These are phyloP conservation scores for Tetrahymena elliotti DNA, from an alignment of 73 alveolate genomes.

Conservation along the genomic window DNA sequence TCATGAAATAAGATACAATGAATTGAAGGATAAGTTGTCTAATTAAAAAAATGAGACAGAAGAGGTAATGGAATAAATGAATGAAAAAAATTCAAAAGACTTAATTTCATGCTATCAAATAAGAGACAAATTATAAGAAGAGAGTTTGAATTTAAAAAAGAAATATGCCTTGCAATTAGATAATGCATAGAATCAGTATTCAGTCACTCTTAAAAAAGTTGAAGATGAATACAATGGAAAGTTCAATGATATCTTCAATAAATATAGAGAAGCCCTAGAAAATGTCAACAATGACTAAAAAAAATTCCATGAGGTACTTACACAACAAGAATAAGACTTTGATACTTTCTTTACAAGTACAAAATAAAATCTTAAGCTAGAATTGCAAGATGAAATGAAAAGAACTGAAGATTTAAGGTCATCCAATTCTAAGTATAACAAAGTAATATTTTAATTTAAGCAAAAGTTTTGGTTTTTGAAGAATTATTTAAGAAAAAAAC, in stretches of 20 bases:
- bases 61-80: neutral
- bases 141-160: neutral
- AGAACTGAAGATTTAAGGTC: constrained; percentile 7
- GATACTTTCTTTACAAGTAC: constrained; percentile 19
- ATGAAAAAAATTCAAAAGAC: constrained; percentile 7
- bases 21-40: neutral
- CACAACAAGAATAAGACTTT: constrained; percentile 13
- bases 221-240: constrained; percentile 31
- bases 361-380: neutral
- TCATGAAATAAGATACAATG: constrained; percentile 13
- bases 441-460: no score
- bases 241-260: constrained; percentile 10
- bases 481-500: no score
- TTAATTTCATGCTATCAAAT: neutral
- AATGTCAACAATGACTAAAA: constrained; percentile 23
- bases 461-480: no score
- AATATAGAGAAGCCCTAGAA: constrained; percentile 22
- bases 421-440: neutral
- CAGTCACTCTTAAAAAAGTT: neutral
- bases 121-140: constrained; percentile 19
- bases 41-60: constrained; percentile 2
- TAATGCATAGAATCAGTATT: neutral
- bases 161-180: neutral
- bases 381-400: neutral
- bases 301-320: constrained; percentile 18